Evolutionary conservation across 2,329 filamentous ascomycete species (phyloP), one percentile per base, ranked within the genome.

Genomic region (Aspergillus sp.): DNA sequence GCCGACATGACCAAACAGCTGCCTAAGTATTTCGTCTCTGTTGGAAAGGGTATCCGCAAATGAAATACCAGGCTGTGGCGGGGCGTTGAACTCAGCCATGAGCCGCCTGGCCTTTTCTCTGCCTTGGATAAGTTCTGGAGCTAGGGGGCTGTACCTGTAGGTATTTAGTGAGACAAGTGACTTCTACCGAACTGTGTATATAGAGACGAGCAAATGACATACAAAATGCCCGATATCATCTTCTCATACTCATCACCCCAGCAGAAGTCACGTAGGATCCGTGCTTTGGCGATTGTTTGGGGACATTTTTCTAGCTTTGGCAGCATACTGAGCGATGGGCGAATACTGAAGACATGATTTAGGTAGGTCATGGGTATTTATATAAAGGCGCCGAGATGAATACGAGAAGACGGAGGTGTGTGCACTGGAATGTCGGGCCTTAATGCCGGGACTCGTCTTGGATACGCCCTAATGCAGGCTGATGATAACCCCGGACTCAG

Each of bases 151-250:
- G 49, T 63, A 60, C 17, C 55, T 62, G 22, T 34, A 32, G 32
- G 5, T 3, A 30, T 30, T 30, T 4, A 30, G 26, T 24, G 11
- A 30, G 26, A 9, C 8, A 4, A 9, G 26, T 24, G 5, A 7
- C 22, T 5, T 7, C 7, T 2, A 7, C 5, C 22, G 3, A 30
- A 1, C 3, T 18, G n/a, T n/a, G 9, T 3, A 22, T 15, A 6
- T 13, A 9, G 15, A 30, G 8, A 26, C 8, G 13, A 12, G 15
- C 1, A 17, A 8, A 13, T 13, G 8, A 15, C 24, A 9, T 57
- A 63, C 57, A 62, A 17, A 41, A 60, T 60, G 9, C 57, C 60
- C 5, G 57, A 56, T 20, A 61, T 57, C 60, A 63, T 56, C 3
- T 48, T 30, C 34, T 61, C 50, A 34, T 63, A 63, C 32, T 59